Percentiles rank a stretch among this genome's conserved stretches.
phyloP scores from a whole-genome alignment of 1,139 yeast genomes.

The Hyphopichia fennica region DNA sequence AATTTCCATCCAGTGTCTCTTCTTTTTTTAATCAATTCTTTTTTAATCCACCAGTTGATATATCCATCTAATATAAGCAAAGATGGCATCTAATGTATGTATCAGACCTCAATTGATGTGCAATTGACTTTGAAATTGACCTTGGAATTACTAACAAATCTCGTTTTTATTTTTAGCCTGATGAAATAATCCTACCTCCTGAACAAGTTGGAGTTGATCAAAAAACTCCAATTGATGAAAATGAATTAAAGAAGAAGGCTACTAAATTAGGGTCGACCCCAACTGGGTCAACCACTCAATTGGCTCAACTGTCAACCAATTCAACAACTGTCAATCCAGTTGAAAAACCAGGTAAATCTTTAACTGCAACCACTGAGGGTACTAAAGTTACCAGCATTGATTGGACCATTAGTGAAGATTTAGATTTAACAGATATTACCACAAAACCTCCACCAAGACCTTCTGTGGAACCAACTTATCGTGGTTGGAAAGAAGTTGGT shows the following conservation, averaged over 20 bases:
- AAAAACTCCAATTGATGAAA: slow-evolving; percentile 4
- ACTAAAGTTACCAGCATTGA: slow-evolving; percentile 16
- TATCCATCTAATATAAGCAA: background rate
- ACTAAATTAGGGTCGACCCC: slow-evolving; percentile 8
- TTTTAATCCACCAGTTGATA: background rate
- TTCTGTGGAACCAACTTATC: slow-evolving; percentile 61
- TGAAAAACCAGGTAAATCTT: background rate
- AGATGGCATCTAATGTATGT: slow-evolving; percentile 9
- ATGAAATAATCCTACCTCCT: slow-evolving; percentile 25
- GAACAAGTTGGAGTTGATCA: slow-evolving; percentile 18
- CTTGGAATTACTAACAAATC: slow-evolving; percentile 11
- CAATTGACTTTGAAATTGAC: background rate
- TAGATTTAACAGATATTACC: slow-evolving; percentile 32
- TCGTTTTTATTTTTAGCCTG: slow-evolving; percentile 19
- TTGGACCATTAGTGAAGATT: slow-evolving; percentile 26
- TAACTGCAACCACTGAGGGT: slow-evolving; percentile 1
- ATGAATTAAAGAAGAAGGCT: slow-evolving; percentile 3
- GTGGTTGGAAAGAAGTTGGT: slow-evolving; percentile 95
- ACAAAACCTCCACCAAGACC: slow-evolving; percentile 51
- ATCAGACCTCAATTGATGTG: background rate
- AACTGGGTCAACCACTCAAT: background rate
- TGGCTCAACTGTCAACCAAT: slow-evolving; percentile 1
- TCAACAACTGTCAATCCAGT: background rate
- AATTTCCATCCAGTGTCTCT: background rate
- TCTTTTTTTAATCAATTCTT: no score